These are phyloP conservation scores for Yamadazyma spencermartinsiae DNA, from an alignment of 1,139 yeast genomes.

Conservation along the genomic window DNA sequence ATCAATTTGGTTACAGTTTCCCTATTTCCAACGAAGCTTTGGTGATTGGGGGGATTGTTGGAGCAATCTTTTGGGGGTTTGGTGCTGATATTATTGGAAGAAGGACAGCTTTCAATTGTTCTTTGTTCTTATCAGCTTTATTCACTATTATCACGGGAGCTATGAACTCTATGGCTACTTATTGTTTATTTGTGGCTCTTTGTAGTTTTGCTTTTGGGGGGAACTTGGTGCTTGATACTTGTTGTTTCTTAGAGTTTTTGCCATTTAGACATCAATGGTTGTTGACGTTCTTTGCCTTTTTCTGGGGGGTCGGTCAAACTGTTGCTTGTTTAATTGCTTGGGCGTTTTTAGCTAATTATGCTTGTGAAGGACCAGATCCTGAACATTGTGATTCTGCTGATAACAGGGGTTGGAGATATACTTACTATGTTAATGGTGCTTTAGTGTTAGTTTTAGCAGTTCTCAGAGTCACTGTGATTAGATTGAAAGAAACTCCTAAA, in stretches of 20 bases:
- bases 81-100: slow-evolving; percentile 63
- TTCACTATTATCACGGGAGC: slow-evolving; percentile 57
- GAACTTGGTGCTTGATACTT: slow-evolving; percentile 59
- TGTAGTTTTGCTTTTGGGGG: slow-evolving; percentile 57
- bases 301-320: slow-evolving; percentile 67
- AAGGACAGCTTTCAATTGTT: slow-evolving; percentile 53
- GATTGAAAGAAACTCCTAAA: slow-evolving; percentile 59
- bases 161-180: slow-evolving; percentile 47
- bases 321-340: slow-evolving; percentile 55
- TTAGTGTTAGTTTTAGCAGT: slow-evolving; percentile 52
- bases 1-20: slow-evolving; percentile 38
- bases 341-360: slow-evolving; percentile 53
- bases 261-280: slow-evolving; percentile 56
- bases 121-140: slow-evolving; percentile 49
- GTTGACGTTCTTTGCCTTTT: slow-evolving; percentile 55
- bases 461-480: slow-evolving; percentile 45
- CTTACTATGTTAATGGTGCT: slow-evolving; percentile 54
- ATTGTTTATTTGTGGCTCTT: slow-evolving; percentile 50
- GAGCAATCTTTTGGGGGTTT: slow-evolving; percentile 59
- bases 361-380: slow-evolving; percentile 36
- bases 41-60: slow-evolving; percentile 51
- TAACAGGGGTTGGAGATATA: slow-evolving; percentile 64
- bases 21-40: slow-evolving; percentile 30
- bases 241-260: slow-evolving; percentile 58
- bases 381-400: slow-evolving; percentile 42